Evolutionary conservation across 768 basidiomycete species (phyloP).

Genomic region (Rhodosporidiobolus sp.): DNA sequence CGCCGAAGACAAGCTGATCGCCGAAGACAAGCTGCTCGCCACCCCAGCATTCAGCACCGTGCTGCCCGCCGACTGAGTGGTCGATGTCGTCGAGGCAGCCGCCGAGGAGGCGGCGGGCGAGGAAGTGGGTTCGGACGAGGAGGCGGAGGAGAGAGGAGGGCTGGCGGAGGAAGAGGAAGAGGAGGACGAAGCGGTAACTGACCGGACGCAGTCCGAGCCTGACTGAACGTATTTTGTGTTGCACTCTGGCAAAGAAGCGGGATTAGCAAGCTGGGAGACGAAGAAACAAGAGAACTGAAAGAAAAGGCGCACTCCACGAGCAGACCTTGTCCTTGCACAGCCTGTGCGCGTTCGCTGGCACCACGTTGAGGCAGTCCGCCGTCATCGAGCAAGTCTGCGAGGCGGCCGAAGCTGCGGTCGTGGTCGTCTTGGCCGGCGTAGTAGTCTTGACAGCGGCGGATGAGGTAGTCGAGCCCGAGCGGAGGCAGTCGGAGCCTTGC

Average conservation of each 20-base stretch:
- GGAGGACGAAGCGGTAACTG: neutral
- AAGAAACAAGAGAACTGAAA: neutral
- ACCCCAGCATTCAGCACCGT: too few relatives aligned
- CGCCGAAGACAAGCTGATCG: too few relatives aligned
- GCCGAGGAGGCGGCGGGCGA: neutral
- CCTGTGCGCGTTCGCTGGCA: neutral
- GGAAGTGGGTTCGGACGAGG: neutral
- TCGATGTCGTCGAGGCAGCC: too few relatives aligned
- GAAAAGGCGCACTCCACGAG: neutral
- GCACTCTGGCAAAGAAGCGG: neutral
- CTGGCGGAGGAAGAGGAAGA: neutral
- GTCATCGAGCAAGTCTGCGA: neutral
- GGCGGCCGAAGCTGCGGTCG: too few relatives aligned
- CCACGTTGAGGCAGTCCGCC: neutral
- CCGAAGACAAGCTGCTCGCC: too few relatives aligned
- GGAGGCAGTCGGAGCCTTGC: too few relatives aligned
- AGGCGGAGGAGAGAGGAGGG: neutral
- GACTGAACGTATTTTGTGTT: neutral
- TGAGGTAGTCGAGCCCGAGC: too few relatives aligned
- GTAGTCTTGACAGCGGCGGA: too few relatives aligned
- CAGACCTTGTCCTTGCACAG: neutral
- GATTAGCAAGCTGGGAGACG: neutral
- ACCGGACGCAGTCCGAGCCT: neutral
- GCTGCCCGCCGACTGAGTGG: too few relatives aligned
- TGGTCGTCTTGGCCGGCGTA: too few relatives aligned